Base-by-base conservation (phyloP, 805 yeast species). In the Scheffersomyces spartinae region DNA sequence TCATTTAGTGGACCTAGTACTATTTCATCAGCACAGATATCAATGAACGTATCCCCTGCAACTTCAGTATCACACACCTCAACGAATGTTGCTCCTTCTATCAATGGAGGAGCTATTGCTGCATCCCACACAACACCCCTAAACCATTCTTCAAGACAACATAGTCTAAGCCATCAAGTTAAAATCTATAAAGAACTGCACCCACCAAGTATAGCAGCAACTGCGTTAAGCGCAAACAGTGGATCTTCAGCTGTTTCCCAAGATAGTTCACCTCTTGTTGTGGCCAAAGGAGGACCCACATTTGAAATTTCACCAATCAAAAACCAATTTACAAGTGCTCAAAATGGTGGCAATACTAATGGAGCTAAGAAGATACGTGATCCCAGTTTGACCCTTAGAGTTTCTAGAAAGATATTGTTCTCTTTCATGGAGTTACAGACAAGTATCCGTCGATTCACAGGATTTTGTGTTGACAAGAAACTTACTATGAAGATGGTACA, bases 361-460 rank as follows among this genome's bases (percentile, higher is more conserved):
- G n/a, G n/a, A n/a, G n/a, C n/a, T n/a, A n/a, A n/a, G n/a, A n/a
- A n/a, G n/a, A n/a, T n/a, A 11, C 28, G 26, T 24, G 40, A 40
- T 13, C 15, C 43, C 2, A 20, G 38, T 4, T 33, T 48, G 2
- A 37, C 55, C 2, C 47, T 62, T 10, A 68, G 57, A 33, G 68
- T 61, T 1, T 66, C 77, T n/a, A 55, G 81, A 29, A 78, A 76
- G 36, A 45, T 78, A 8, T 43, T 74, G 7, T 74, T 73, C 41
- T 59, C 80, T 3, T 66, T 74, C 28, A 70, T 76, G 22, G 83
- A 77, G 41, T 60, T 77, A 20, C 82, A 74, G 33, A 64, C 72
- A 18, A 68, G 71, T 4, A 54, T 76, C 7, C 54, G 74, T 34
- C 57, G 73, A 28, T 61, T 74, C 28, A 62, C 74, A 6, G 66